Evolutionary conservation across 1,284 basidiomycete species (phyloP).

Genomic region (Pseudozyma sp.): DNA sequence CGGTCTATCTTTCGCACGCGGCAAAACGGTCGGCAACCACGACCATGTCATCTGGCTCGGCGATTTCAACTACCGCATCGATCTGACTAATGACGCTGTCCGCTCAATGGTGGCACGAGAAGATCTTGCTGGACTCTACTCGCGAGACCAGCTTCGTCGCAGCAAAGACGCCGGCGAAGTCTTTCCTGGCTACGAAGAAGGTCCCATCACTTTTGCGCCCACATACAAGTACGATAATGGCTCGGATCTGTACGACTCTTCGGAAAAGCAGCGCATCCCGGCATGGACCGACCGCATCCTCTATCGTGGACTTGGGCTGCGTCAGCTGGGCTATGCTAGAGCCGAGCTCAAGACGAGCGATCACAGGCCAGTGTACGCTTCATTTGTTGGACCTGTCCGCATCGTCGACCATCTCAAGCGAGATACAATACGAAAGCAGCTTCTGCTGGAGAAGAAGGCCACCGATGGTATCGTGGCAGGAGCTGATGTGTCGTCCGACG

Average conservation of each 20-base stretch:
- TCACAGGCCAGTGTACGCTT: constrained; percentile 91
- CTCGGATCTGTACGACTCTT: constrained; percentile 88
- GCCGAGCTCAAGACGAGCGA: constrained; percentile 89
- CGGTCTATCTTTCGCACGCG: constrained; percentile 86
- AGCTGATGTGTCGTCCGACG: constrained; percentile 21
- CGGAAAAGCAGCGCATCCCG: constrained; percentile 94
- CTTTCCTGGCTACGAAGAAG: constrained; percentile 88
- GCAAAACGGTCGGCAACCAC: constrained; percentile 87
- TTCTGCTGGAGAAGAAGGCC: constrained; percentile 51
- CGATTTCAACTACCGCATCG: constrained; percentile 93
- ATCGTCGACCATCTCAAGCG: constrained; percentile 82
- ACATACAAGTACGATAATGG: constrained; percentile 86
- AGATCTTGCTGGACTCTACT: constrained; percentile 80
- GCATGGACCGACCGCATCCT: constrained; percentile 86
- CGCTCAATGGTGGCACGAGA: constrained; percentile 71
- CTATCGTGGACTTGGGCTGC: constrained; percentile 72
- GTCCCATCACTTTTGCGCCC: constrained; percentile 85
- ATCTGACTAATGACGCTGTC: constrained; percentile 83
- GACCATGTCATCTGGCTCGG: constrained; percentile 91
- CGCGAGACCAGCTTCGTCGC: constrained; percentile 74
- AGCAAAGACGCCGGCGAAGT: constrained; percentile 69
- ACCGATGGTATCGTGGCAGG: constrained; percentile 17
- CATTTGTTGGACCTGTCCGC: constrained; percentile 82
- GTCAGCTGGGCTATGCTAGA: constrained; percentile 71
- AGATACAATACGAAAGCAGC: constrained; percentile 76